Evolutionary conservation across 306 rosid genomes (phyloP).

Genomic region (Trifolium repens): DNA sequence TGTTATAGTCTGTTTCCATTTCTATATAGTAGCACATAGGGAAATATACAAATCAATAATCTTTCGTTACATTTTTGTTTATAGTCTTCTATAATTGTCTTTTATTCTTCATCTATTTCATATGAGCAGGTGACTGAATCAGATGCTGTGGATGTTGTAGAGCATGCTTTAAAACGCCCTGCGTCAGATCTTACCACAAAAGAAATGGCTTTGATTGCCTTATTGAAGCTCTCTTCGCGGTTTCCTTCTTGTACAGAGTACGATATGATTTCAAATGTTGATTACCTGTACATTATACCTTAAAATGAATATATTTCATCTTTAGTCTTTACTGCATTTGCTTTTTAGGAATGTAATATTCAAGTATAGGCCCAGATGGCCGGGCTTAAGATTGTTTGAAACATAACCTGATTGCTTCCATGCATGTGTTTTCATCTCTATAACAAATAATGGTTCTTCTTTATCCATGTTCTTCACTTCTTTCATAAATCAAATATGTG

Average conservation of each 20-base stretch:
- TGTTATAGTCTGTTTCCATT: conserved; percentile 27
- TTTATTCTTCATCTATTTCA: conserved; percentile 32
- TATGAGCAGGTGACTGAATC: conserved; percentile 82
- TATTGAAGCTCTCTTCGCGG: conserved; percentile 93
- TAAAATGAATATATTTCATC: conserved; percentile 31
- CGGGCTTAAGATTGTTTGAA: conserved; percentile 27
- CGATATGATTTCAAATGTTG: conserved; percentile 38
- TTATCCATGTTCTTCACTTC: conserved; percentile 21
- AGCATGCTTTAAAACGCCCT: conserved; percentile 72
- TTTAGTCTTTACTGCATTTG: conserved; percentile 23
- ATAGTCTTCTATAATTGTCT: neutral
- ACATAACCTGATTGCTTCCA: neutral
- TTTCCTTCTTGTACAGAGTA: conserved; percentile 97
- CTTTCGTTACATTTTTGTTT: conserved; percentile 11
- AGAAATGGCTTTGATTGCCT: conserved; percentile 90
- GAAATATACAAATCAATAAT: conserved; percentile 20
- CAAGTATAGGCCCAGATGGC: neutral
- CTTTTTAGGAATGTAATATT: conserved; percentile 27
- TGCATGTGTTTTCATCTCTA: conserved; percentile 7
- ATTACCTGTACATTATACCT: conserved; percentile 26
- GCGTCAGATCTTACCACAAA: conserved; percentile 80
- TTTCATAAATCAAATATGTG: neutral
- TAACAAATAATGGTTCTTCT: conserved; percentile 31
- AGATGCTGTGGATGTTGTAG: conserved; percentile 79
- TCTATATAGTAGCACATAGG: conserved; percentile 6